Evolutionary conservation across 1,284 basidiomycete genomes (phyloP), one percentile per base, ranked within the genome.

Genomic region (Termitomyces sp.): DNA sequence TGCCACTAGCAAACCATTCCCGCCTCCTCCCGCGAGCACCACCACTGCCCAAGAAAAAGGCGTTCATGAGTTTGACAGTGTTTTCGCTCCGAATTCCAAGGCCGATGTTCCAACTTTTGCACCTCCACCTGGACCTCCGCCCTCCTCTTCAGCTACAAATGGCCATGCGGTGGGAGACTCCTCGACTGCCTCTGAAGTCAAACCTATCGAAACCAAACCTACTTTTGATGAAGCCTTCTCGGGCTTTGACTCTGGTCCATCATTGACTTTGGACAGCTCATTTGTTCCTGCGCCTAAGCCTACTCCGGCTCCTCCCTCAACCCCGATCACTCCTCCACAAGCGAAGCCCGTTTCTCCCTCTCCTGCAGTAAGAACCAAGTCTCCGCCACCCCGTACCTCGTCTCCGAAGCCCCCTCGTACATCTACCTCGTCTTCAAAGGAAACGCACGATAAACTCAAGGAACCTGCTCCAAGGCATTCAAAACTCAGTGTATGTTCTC

Each of bases 401-500:
- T 83, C 85, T 28, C 83, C 85, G 1, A 83, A 76, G 63, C 77
- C 75, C 21, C 69, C 76, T 30, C 71, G 84, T 21, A 68, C 76
- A 11, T 82, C 82, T 6, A 83, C 80, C 2, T 80, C 78, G 2
- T 81, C 81, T 0, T 76, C 78, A 3, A 80, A 77, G 52, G 82
- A 83, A 26, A 68, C 69, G n/a, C 66, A 74, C 19, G 80, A 85
- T 59, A 86, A 80, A 59, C 62, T 68, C 34, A 75, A 79, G 54
- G 72, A 76, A 34, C 74, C 77, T 44, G 68, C 76, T 13, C 66
- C 76, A 42, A 76, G 80, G 58, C 79, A 80, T 61, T 88, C 86
- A 28, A 88, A 87, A 65, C 70, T 88, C 52, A 90, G 84, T 60
- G 88, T 89, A 71, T 72, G 85, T 77, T 19, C 14, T 37, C 26